phyloP scores from a whole-genome alignment of 805 yeast genomes.

The Candida argentea region DNA sequence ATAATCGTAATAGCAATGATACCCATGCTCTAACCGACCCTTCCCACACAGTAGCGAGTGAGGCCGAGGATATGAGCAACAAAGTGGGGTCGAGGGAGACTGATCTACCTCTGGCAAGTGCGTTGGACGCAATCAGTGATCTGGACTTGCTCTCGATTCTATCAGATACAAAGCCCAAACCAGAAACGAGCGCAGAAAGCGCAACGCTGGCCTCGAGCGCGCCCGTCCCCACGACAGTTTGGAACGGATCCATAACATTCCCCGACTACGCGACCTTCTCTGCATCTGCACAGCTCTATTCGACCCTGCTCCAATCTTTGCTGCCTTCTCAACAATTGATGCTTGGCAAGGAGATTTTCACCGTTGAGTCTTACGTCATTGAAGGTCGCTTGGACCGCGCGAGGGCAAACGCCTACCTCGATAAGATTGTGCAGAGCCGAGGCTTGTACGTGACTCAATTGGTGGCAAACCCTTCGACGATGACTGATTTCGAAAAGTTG shows the following conservation, averaged over 20 bases:
- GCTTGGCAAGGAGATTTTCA: constrained; percentile 20
- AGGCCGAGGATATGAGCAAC: not conserved
- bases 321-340: constrained; percentile 14
- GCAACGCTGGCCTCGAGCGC: constrained; percentile 1
- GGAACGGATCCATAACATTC: constrained; percentile 41
- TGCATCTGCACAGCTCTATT: constrained; percentile 25
- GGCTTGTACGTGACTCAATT: constrained; percentile 45
- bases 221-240: constrained; percentile 14
- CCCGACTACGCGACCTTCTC: constrained; percentile 39
- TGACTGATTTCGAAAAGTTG: constrained; percentile 19
- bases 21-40: constrained; percentile 4
- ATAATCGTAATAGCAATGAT: constrained; percentile 4
- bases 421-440: constrained; percentile 35
- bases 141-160: too few relatives aligned
- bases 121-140: not conserved
- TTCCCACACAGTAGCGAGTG: not conserved
- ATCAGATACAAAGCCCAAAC: too few relatives aligned
- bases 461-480: constrained; percentile 9
- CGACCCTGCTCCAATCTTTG: constrained; percentile 18
- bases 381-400: constrained; percentile 53
- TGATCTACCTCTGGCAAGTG: not conserved
- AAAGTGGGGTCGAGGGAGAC: too few relatives aligned
- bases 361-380: constrained; percentile 26
- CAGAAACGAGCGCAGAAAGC: too few relatives aligned
- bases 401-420: constrained; percentile 49